Conservation (phyloP, 306 rosid genomes). For the Luffa aegyptiaca region DNA sequence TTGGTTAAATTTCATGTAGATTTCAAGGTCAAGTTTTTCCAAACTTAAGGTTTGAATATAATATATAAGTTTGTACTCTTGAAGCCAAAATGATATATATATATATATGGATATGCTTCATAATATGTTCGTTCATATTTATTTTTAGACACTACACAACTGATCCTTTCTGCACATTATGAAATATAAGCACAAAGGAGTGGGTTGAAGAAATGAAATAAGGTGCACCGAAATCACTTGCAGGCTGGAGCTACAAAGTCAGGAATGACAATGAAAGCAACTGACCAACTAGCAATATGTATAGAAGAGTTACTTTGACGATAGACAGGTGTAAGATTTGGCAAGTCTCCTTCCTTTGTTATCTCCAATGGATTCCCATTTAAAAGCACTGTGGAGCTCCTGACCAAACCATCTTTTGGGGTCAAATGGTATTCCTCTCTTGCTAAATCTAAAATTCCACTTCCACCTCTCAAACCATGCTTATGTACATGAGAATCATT, state of each 20-base stretch:
- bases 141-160: too few species aligned
- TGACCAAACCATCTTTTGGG: conserved; percentile 29
- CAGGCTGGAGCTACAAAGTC: background rate
- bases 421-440: conserved; percentile 70
- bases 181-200: too few species aligned
- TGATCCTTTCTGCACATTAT: too few species aligned
- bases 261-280: background rate
- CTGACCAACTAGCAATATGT: background rate
- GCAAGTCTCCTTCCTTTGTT: conserved; percentile 43
- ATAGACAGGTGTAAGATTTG: background rate
- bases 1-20: too few species aligned
- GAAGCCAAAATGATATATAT: too few species aligned
- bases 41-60: too few species aligned
- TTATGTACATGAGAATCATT: too few species aligned
- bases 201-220: too few species aligned
- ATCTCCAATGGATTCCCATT: conserved; percentile 52
- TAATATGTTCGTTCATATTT: too few species aligned
- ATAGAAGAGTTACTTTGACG: background rate
- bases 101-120: too few species aligned
- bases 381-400: conserved; percentile 46
- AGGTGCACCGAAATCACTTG: background rate
- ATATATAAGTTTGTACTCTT: too few species aligned
- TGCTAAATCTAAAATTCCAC: background rate
- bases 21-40: too few species aligned
- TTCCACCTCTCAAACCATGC: conserved; percentile 18